Conservation (phyloP, 352 stramenopile genomes). For the Globisporangium canariense region DNA sequence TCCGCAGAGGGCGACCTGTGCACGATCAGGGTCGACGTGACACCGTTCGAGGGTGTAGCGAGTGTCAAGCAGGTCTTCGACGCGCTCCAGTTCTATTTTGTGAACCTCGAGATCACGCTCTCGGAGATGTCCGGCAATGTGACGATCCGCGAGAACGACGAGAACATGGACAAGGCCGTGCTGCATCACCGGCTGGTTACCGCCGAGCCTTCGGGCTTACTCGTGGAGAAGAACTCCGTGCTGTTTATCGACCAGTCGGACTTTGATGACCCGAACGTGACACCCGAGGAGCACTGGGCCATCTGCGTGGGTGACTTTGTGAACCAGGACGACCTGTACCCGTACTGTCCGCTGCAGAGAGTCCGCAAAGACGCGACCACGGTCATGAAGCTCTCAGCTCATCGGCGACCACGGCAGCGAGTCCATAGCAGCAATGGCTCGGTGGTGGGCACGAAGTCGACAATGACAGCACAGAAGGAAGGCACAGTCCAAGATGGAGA, state of each 20-base stretch:
- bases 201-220: not conserved
- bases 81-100: slow-evolving; percentile 35
- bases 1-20: slow-evolving; percentile 38
- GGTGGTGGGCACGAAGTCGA: not conserved
- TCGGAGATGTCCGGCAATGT: slow-evolving; percentile 27
- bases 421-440: not conserved
- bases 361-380: slow-evolving; percentile 24
- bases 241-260: slow-evolving; percentile 17
- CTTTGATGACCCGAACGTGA: not conserved
- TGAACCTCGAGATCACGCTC: slow-evolving; percentile 57
- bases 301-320: slow-evolving; percentile 13
- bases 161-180: slow-evolving; percentile 13
- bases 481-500: not conserved
- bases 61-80: slow-evolving; percentile 37
- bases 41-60: slow-evolving; percentile 28
- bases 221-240: slow-evolving; percentile 8
- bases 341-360: slow-evolving; percentile 13
- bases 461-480: not conserved
- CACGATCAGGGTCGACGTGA: slow-evolving; percentile 41
- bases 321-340: slow-evolving; percentile 16
- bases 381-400: slow-evolving; percentile 3
- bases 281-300: slow-evolving; percentile 1
- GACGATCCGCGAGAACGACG: slow-evolving; percentile 16
- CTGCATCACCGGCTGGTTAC: slow-evolving; percentile 11
- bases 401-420: not conserved